Evolutionary conservation across 805 yeast species (phyloP), one percentile per base, ranked within the genome.

Genomic region (Candida oleophila): DNA sequence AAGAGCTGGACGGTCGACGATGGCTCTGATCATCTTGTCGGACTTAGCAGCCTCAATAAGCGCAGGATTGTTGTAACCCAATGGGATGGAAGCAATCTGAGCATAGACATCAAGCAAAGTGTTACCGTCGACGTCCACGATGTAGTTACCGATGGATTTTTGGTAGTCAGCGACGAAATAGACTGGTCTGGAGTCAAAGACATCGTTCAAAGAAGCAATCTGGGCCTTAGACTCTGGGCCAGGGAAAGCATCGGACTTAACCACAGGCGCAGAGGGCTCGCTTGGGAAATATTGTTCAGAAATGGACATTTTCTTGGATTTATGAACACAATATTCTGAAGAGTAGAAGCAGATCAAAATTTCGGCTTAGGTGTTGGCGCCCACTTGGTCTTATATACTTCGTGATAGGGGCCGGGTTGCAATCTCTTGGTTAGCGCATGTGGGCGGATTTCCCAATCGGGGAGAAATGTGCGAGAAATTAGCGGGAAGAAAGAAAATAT

Each of bases 41-140:
- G 88, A 77, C 61, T 74, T 75, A 43, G 94, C 92, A 43, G 81
- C 81, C 67, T 81, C 79, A 44, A 78, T 72, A 54, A 87, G 73
- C 37, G 79, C 84, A 18, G 95, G 95, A 73, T 87, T 85, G 74
- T 88, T 87, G 80, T 87, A 87, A 42, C 96, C 96, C 49, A 87
- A 75, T 15, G 94, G 85, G 54, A 87, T 87, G 12, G 95, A 87
- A 11, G 96, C 88, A 56, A 87, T 86, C 71, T 87, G 96, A 39
- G 89, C 86, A 61, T 87, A 88, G 36, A 82, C 81, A 63, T 88
- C 96, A 57, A 88, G 78, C 60, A 76, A 72, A 33, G 69, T 61
- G 74, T 89, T 88, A 41, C 95, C 96, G 59, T 88, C 96, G 28
- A 76, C 86, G 59, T 88, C 96, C 44, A 76, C 85, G 41, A 88